Percentiles rank a stretch among this genome's conserved stretches.
Evolutionary conservation across 148 eudicot genomes (phyloP).

Genomic region (Rheum nobile): DNA sequence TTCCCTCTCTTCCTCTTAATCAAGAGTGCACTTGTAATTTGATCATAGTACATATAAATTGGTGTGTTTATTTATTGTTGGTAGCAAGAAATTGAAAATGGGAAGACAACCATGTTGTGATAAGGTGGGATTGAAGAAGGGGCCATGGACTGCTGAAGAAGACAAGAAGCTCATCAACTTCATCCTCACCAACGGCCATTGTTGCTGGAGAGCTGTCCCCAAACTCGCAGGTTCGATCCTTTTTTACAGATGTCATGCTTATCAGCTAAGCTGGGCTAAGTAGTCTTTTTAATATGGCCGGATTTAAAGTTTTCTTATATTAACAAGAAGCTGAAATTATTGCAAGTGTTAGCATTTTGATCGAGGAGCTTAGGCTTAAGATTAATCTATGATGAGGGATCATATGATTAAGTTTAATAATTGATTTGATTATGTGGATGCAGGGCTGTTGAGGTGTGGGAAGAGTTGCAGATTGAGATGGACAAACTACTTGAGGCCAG

Average conservation of each 20-base stretch:
- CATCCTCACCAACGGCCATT: constrained; percentile 83
- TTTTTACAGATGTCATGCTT: too few relatives aligned
- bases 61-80: too few relatives aligned
- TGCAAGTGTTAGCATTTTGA: too few relatives aligned
- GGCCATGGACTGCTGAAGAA: constrained; percentile 97
- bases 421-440: background rate
- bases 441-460: constrained; percentile 52
- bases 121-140: constrained; percentile 91
- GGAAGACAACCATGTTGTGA: constrained; percentile 98
- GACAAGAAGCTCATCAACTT: constrained; percentile 91
- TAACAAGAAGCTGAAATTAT: too few relatives aligned
- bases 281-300: too few relatives aligned
- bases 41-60: background rate
- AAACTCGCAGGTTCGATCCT: constrained; percentile 64
- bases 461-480: constrained; percentile 92
- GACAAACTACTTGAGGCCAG: constrained; percentile 95
- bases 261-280: too few relatives aligned
- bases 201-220: constrained; percentile 96
- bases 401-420: too few relatives aligned
- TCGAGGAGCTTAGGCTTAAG: too few relatives aligned
- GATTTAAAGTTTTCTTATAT: too few relatives aligned
- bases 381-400: too few relatives aligned
- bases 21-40: background rate
- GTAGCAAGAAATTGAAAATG: constrained; percentile 26
- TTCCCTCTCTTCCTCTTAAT: too few relatives aligned